These are phyloP conservation scores for Centrapalus pauciflorus DNA, from an alignment of 129 eudicot genomes.

Conservation along the genomic window DNA sequence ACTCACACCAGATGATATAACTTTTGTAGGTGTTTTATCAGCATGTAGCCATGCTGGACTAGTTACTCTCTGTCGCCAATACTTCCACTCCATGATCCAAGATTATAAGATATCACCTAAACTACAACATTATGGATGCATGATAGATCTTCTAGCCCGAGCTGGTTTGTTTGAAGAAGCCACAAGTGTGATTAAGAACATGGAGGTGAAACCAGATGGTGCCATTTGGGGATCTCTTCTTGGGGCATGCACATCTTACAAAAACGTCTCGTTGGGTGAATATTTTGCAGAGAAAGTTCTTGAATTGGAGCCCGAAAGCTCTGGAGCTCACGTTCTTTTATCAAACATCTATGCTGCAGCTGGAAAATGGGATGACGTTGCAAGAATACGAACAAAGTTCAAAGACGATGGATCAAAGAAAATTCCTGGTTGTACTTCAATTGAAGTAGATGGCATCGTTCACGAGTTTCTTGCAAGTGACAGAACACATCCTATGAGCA, in stretches of 20 bases:
- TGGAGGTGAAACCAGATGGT: conserved; percentile 44
- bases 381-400: conserved; percentile 39
- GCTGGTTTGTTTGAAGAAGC: conserved; percentile 44
- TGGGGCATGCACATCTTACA: conserved; percentile 36
- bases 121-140: conserved; percentile 46
- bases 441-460: conserved; percentile 19
- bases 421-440: conserved; percentile 29
- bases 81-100: conserved; percentile 28
- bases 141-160: conserved; percentile 43
- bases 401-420: conserved; percentile 31
- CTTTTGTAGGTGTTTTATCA: conserved; percentile 37
- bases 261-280: conserved; percentile 42
- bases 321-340: conserved; percentile 40
- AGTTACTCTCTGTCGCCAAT: conserved; percentile 36
- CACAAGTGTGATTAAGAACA: conserved; percentile 24
- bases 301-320: conserved; percentile 28
- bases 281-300: conserved; percentile 24
- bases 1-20: conserved; percentile 38
- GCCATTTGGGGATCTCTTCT: conserved; percentile 62
- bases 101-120: conserved; percentile 25
- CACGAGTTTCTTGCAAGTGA: conserved; percentile 31
- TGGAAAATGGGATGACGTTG: conserved; percentile 50
- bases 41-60: conserved; percentile 60
- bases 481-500: conserved; percentile 24
- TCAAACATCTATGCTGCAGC: conserved; percentile 47